Evolutionary conservation across 352 stramenopile genomes (phyloP).

Genomic region (Pythium graminicola): DNA sequence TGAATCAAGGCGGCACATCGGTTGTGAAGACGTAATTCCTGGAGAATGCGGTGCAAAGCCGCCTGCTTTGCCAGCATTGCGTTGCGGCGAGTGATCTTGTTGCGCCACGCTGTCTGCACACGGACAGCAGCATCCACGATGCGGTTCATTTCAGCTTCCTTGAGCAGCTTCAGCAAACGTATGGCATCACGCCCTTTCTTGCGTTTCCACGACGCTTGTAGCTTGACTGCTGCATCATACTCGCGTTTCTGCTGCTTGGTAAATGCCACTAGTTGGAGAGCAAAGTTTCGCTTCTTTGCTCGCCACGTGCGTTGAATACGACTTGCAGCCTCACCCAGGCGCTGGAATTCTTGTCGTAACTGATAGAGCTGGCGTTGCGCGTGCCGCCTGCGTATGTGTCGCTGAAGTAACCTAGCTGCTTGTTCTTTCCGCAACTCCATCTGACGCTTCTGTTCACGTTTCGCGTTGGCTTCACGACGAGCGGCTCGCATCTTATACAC

Average conservation of each 20-base stretch:
- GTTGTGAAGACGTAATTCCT: slow-evolving; percentile 52
- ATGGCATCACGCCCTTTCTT: slow-evolving; percentile 38
- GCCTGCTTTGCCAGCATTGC: slow-evolving; percentile 27
- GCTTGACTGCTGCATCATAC: slow-evolving; percentile 36
- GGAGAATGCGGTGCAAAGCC: slow-evolving; percentile 34
- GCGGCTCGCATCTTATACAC: slow-evolving; percentile 43
- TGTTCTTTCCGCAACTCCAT: slow-evolving; percentile 28
- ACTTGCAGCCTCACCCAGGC: slow-evolving; percentile 29
- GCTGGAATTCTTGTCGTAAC: slow-evolving; percentile 23
- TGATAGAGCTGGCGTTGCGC: slow-evolving; percentile 32
- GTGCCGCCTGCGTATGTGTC: slow-evolving; percentile 30
- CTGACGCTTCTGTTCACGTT: slow-evolving; percentile 32
- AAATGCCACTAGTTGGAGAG: slow-evolving; percentile 36
- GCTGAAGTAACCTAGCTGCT: slow-evolving; percentile 41
- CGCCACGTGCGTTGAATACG: slow-evolving; percentile 55
- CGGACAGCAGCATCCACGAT: slow-evolving; percentile 28
- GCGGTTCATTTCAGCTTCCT: slow-evolving; percentile 32
- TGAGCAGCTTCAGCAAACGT: slow-evolving; percentile 35
- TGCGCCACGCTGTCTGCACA: slow-evolving; percentile 48
- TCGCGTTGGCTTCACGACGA: slow-evolving; percentile 29
- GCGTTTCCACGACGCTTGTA: slow-evolving; percentile 57
- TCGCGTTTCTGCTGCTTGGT: slow-evolving; percentile 30
- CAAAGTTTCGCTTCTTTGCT: slow-evolving; percentile 32
- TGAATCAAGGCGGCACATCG: slow-evolving; percentile 71
- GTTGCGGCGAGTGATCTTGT: slow-evolving; percentile 27